Evolutionary conservation across 371 early-diverging fungal species (phyloP).

Genomic region (Syncephalastrum sp.): DNA sequence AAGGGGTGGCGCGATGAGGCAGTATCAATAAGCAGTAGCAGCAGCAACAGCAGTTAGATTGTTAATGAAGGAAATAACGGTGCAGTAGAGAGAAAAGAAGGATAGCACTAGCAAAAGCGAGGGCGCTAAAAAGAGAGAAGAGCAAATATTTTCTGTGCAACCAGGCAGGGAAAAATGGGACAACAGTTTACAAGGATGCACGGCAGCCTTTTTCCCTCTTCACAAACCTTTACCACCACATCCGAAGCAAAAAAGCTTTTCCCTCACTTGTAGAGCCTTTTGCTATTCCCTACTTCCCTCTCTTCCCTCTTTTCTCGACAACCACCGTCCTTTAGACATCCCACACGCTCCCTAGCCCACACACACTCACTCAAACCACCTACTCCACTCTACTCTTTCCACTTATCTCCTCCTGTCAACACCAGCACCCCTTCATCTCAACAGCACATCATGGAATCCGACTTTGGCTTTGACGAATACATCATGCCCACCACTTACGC

Average conservation of each 20-base stretch:
- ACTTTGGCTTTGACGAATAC: slow-evolving; percentile 50
- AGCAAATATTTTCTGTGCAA: too few relatives aligned
- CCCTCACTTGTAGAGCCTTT: slow-evolving; percentile 3
- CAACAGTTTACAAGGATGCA: not conserved
- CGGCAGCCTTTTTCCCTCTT: slow-evolving; percentile 3
- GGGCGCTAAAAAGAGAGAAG: too few relatives aligned
- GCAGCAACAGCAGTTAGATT: too few relatives aligned
- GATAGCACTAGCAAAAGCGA: too few relatives aligned
- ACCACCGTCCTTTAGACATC: slow-evolving; percentile 1
- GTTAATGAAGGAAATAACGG: too few relatives aligned
- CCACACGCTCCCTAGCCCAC: not conserved
- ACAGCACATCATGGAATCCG: slow-evolving; percentile 25
- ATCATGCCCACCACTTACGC: slow-evolving; percentile 44
- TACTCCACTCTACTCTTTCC: not conserved
- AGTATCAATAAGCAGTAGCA: too few relatives aligned
- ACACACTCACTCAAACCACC: not conserved
- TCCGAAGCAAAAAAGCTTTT: too few relatives aligned
- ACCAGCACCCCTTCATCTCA: not conserved
- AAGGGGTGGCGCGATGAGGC: too few relatives aligned
- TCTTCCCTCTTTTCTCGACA: not conserved
- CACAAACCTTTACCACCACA: slow-evolving; percentile 4
- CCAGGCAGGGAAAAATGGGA: too few relatives aligned
- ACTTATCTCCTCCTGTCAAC: not conserved
- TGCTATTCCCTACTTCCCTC: not conserved
- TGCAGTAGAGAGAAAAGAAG: too few relatives aligned